Conservation (phyloP, 768 basidiomycete genomes). For the Trametes villosa region DNA sequence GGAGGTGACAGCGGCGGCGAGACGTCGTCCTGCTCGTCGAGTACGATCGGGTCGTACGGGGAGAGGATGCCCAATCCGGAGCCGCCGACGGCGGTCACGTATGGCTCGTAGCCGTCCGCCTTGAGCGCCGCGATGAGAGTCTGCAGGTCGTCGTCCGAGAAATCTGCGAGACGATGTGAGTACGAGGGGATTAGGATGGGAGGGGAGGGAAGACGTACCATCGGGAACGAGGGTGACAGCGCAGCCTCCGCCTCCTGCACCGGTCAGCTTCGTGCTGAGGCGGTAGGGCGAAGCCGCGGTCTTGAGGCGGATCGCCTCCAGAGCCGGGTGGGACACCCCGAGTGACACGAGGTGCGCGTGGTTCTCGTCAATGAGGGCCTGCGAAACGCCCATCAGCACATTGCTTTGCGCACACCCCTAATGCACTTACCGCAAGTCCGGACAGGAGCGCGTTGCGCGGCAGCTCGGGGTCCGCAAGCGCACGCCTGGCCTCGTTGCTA, state of each 20-base stretch:
- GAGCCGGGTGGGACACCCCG: slow-evolving; percentile 87
- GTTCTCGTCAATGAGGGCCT: slow-evolving; percentile 89
- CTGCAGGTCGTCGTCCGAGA: slow-evolving; percentile 60
- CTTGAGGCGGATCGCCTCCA: slow-evolving; percentile 81
- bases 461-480: slow-evolving; percentile 74
- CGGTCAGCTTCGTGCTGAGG: slow-evolving; percentile 93
- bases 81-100: slow-evolving; percentile 93
- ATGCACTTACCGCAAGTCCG: slow-evolving; percentile 66
- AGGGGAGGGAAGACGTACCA: slow-evolving; percentile 53
- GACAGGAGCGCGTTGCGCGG: slow-evolving; percentile 66
- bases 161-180: slow-evolving; percentile 52
- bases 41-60: slow-evolving; percentile 38
- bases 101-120: slow-evolving; percentile 73
- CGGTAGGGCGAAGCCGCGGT: slow-evolving; percentile 66
- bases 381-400: slow-evolving; percentile 13
- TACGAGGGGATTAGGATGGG: not conserved
- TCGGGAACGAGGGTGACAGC: slow-evolving; percentile 95
- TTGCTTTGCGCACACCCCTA: not conserved
- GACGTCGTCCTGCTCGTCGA: slow-evolving; percentile 5
- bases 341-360: slow-evolving; percentile 82
- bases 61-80: slow-evolving; percentile 88
- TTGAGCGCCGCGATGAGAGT: slow-evolving; percentile 63
- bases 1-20: slow-evolving; percentile 29
- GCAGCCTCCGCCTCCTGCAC: slow-evolving; percentile 98
- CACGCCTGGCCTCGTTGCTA: slow-evolving; percentile 77